phyloP scores from a whole-genome alignment of 2,329 filamentous ascomycete species.

The Hypoxylon sp. region DNA sequence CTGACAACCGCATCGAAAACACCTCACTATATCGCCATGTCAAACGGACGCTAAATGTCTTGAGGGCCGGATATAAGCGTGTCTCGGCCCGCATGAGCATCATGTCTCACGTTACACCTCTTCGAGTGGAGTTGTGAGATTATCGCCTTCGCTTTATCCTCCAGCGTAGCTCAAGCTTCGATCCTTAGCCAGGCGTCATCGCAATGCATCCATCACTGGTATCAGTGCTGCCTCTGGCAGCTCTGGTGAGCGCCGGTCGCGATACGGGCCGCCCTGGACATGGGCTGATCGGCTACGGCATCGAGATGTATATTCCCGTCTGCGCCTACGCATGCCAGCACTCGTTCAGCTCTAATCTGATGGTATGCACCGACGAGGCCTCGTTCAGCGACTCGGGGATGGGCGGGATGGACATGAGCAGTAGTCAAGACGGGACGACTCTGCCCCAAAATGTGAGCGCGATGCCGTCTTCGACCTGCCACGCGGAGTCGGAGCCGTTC shows the following conservation, averaged over 20 bases:
- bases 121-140: not conserved
- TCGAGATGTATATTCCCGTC: slow-evolving; percentile 26
- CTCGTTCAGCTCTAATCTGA: slow-evolving; percentile 7
- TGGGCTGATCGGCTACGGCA: slow-evolving; percentile 27
- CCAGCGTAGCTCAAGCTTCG: not conserved
- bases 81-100: not conserved
- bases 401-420: slow-evolving; percentile 8
- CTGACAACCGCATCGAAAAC: not conserved
- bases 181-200: not conserved
- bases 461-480: slow-evolving; percentile 25
- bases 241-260: slow-evolving; percentile 14
- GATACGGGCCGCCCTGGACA: slow-evolving; percentile 21
- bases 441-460: slow-evolving; percentile 5
- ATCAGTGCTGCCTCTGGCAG: not conserved
- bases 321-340: slow-evolving; percentile 23
- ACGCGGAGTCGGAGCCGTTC: slow-evolving; percentile 20
- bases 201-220: not conserved
- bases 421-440: slow-evolving; percentile 14
- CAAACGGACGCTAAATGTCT: not conserved
- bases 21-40: not conserved
- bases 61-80: not conserved
- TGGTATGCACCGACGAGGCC: slow-evolving; percentile 23
- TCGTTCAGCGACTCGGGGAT: not conserved
- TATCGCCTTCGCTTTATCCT: not conserved
- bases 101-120: slow-evolving; percentile 4